phyloP scores from a whole-genome alignment of 495 filamentous ascomycete species.

The Penicillium lividum region DNA sequence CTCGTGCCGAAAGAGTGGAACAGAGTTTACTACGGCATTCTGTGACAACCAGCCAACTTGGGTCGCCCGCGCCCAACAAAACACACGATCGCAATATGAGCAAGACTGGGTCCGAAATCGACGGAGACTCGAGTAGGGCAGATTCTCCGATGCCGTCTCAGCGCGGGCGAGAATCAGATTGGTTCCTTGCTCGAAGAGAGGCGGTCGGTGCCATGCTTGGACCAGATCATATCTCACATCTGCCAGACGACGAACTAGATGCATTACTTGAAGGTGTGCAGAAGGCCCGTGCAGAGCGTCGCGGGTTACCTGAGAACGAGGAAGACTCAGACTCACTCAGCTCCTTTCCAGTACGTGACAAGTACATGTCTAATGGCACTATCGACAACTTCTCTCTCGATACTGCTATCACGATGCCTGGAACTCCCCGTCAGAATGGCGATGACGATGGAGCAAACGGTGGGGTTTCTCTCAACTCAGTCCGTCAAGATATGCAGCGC shows the following conservation, averaged over 20 bases:
- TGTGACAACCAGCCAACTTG: constrained; percentile 77
- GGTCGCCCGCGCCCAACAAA: constrained; percentile 65
- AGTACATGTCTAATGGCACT: constrained; percentile 94
- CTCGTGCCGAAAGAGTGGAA: constrained; percentile 87
- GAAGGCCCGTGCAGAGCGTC: constrained; percentile 77
- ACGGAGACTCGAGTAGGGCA: constrained; percentile 68
- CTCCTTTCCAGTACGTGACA: constrained; percentile 87
- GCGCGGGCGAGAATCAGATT: constrained; percentile 81
- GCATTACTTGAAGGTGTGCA: constrained; percentile 95
- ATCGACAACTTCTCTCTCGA: constrained; percentile 96
- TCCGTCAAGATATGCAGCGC: constrained; percentile 83
- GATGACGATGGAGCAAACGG: constrained; percentile 60
- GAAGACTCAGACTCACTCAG: constrained; percentile 88
- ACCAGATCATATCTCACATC: constrained; percentile 81
- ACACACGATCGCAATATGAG: constrained; percentile 78
- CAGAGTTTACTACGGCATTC: constrained; percentile 87
- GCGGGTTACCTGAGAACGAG: constrained; percentile 69
- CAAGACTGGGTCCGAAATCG: constrained; percentile 69
- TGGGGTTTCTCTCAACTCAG: constrained; percentile 70
- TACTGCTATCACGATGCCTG: constrained; percentile 89
- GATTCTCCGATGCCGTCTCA: constrained; percentile 75
- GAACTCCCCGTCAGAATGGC: constrained; percentile 75
- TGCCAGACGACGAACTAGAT: constrained; percentile 94
- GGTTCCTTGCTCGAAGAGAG: constrained; percentile 92
- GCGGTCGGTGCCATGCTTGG: constrained; percentile 88